These are phyloP conservation scores for Penicillium sumatraense DNA, from an alignment of 2,329 filamentous ascomycete species.

Conservation along the genomic window DNA sequence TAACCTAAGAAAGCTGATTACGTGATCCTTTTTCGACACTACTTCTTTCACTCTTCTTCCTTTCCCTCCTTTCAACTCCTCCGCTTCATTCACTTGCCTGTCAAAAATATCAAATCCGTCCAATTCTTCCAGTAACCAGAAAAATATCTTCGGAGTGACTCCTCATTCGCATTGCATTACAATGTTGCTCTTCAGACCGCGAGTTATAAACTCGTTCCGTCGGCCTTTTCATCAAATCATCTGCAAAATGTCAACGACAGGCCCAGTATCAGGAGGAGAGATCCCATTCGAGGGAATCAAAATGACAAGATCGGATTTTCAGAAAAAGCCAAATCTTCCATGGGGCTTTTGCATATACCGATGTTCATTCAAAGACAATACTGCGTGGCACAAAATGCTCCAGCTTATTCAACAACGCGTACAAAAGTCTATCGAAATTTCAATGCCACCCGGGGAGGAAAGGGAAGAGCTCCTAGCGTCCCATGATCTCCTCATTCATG, in stretches of 20 bases:
- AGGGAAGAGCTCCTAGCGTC: conserved; percentile 9
- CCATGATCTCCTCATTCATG: conserved; percentile 15
- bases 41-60: not conserved
- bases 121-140: not conserved
- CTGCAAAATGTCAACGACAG: not conserved
- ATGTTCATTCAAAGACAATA: conserved; percentile 18
- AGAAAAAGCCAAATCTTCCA: not conserved
- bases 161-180: not conserved
- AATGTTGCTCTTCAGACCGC: not conserved
- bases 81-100: not conserved
- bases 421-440: not conserved
- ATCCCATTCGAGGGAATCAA: not conserved
- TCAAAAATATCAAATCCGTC: not conserved
- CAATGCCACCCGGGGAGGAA: not conserved
- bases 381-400: conserved; percentile 19
- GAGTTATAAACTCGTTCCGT: not conserved
- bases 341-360: conserved; percentile 24
- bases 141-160: not conserved
- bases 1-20: too few relatives aligned
- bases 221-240: not conserved
- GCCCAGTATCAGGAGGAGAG: not conserved
- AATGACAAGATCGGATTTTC: not conserved
- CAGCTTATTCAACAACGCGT: conserved; percentile 6
- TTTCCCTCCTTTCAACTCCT: not conserved
- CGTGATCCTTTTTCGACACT: too few relatives aligned